These are phyloP conservation scores for Davidsoniella australis DNA, from an alignment of 2,329 filamentous ascomycete genomes.

Conservation along the genomic window DNA sequence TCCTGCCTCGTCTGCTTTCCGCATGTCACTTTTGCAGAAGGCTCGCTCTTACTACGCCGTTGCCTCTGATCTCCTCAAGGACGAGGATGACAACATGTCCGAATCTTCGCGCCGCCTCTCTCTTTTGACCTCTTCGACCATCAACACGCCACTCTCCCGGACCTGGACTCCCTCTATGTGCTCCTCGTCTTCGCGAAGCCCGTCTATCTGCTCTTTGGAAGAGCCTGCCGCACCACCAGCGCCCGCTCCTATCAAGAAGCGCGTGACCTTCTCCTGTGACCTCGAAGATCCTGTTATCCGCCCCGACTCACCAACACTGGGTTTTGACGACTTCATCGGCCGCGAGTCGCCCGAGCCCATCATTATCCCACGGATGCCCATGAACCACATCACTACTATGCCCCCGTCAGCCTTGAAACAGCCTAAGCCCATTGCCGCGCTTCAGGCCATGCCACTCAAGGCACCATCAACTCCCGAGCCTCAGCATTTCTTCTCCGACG, in stretches of 20 bases:
- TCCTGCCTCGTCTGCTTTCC: constrained; percentile 27
- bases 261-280: constrained; percentile 23
- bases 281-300: constrained; percentile 31
- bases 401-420: constrained; percentile 11
- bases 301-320: constrained; percentile 43
- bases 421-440: constrained; percentile 8
- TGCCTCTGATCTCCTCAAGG: constrained; percentile 30
- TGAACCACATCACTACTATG: constrained; percentile 11
- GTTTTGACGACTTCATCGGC: constrained; percentile 28
- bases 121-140: constrained; percentile 21
- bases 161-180: constrained; percentile 26
- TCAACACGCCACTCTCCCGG: constrained; percentile 30
- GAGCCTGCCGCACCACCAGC: constrained; percentile 15
- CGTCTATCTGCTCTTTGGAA: constrained; percentile 25
- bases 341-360: constrained; percentile 15
- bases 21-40: constrained; percentile 31
- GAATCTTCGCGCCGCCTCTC: constrained; percentile 25
- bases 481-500: constrained; percentile 21
- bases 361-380: constrained; percentile 9
- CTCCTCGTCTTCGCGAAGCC: constrained; percentile 31
- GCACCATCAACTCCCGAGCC: constrained; percentile 1
- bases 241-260: constrained; percentile 20
- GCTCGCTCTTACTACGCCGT: constrained; percentile 34
- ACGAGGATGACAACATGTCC: constrained; percentile 27
- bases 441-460: constrained; percentile 1